Conservation (phyloP, 2,329 filamentous ascomycete species). For the Aspergillus thermomutatus region DNA sequence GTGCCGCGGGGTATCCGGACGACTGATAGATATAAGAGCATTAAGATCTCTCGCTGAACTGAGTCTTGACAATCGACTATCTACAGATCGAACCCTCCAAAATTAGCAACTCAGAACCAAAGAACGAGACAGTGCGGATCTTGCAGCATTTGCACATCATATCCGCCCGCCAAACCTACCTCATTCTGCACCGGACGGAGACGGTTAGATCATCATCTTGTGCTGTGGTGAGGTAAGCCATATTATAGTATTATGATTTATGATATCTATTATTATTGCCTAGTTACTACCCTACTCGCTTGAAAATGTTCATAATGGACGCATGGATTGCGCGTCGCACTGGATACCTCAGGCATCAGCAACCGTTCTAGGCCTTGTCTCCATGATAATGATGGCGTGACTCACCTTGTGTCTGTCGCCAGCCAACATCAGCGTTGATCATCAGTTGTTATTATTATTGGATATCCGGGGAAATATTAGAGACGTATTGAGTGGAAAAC, state of each 20-base stretch:
- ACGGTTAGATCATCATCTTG: conserved; percentile 3
- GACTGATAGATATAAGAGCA: neutral
- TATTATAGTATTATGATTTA: neutral
- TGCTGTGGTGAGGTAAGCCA: conserved; percentile 10
- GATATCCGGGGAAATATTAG: neutral
- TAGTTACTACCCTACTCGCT: neutral
- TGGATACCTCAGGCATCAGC: conserved; percentile 5
- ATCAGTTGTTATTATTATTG: neutral
- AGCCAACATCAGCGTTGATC: neutral
- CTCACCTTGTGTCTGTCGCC: neutral
- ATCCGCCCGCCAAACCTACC: neutral
- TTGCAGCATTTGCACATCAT: conserved; percentile 1
- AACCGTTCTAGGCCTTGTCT: neutral
- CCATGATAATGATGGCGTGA: neutral
- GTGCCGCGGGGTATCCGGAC: neutral
- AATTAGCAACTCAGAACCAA: conserved; percentile 1
- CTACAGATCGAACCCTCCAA: conserved; percentile 1
- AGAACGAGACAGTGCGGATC: neutral
- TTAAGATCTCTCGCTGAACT: neutral
- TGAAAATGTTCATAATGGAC: neutral
- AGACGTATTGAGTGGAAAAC: neutral
- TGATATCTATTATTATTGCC: neutral
- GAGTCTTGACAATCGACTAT: neutral
- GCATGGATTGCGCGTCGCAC: conserved; percentile 8
- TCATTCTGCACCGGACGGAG: conserved; percentile 1